Percentiles rank a stretch among this genome's conserved stretches.
phyloP scores from a whole-genome alignment of 1,284 basidiomycete genomes.

The Pyrrhoderma lamaoense region DNA sequence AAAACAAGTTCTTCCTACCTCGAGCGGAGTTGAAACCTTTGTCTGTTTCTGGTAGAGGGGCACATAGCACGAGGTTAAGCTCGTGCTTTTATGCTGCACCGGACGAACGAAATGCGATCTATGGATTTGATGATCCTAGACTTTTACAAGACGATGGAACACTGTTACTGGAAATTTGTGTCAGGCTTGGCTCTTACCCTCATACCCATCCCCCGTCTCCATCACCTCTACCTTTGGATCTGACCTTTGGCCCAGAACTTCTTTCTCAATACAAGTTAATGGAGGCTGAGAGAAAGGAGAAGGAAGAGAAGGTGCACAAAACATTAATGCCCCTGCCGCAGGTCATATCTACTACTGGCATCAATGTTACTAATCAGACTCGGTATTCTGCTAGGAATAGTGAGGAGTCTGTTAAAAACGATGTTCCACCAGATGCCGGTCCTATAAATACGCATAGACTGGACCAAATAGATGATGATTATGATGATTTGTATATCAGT shows the following conservation, averaged over 20 bases:
- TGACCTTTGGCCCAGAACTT: too few species aligned
- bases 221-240: too few species aligned
- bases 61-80: slow-evolving; percentile 3
- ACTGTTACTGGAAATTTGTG: slow-evolving; percentile 9
- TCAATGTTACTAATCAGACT: too few species aligned
- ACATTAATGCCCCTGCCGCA: too few species aligned
- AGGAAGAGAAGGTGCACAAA: too few species aligned
- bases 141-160: slow-evolving; percentile 8
- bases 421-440: not conserved
- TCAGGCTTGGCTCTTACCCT: not conserved
- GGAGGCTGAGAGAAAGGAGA: too few species aligned
- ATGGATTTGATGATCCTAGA: slow-evolving; percentile 9
- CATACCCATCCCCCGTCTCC: too few species aligned
- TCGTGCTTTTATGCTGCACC: slow-evolving; percentile 6
- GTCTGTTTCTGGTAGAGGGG: not conserved
- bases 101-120: not conserved
- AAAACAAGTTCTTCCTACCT: slow-evolving; percentile 8
- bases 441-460: not conserved
- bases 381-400: too few species aligned
- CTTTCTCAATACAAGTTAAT: too few species aligned
- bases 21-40: slow-evolving; percentile 4
- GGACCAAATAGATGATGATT: slow-evolving; percentile 1
- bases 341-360: too few species aligned
- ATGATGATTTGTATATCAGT: slow-evolving; percentile 13
- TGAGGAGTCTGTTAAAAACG: not conserved